Base-by-base conservation (phyloP, 2,329 filamentous ascomycete genomes). In the Ploettnerulaceae sp. region DNA sequence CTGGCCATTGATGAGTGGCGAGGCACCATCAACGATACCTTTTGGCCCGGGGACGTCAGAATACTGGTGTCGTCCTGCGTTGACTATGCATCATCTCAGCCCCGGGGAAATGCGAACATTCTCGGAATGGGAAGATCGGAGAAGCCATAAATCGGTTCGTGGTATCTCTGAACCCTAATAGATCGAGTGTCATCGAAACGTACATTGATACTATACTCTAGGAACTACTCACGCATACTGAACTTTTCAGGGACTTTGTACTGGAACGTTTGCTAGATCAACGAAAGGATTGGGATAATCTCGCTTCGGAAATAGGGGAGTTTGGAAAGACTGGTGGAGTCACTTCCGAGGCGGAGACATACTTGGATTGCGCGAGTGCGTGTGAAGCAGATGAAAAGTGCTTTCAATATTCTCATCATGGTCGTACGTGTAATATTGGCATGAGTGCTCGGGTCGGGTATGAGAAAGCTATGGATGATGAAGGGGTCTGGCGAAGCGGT, bases 61-160 rank as follows among this genome's bases (percentile, higher is more conserved):
- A 22, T 32, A 77, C 49, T 78, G 75, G 74, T 79, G 76, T 51
- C 69, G 75, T 51, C 75, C 75, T 6, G 67, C 76, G 7, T 57
- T 78, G 34, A 76, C 73, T 4, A 74, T 79, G 70, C 74, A 77
- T 54, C 73, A 77, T 57, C 69, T 79, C 60, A 71, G 70, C 41
- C 65, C 74, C 66, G 37, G 25, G 3, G 47, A 45, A 7, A 49
- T 49, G 46, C 35, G 20, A 25, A 38, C 75, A 38, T 77, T 70
- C 45, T 72, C 40, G 66, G 69, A 24, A 64, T 48, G 33, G 28
- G 75, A 79, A 57, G 67, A 75, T 57, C 20, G 35, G 18, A 53
- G 53, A 26, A 47, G 21, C 12, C 46, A 46, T 17, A 46, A 34
- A 38, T 39, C 21, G 20, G 44, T 40, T 34, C 6, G 44, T 51